phyloP scores from a whole-genome alignment of 306 rosid genomes.

The Luffa acutangula region DNA sequence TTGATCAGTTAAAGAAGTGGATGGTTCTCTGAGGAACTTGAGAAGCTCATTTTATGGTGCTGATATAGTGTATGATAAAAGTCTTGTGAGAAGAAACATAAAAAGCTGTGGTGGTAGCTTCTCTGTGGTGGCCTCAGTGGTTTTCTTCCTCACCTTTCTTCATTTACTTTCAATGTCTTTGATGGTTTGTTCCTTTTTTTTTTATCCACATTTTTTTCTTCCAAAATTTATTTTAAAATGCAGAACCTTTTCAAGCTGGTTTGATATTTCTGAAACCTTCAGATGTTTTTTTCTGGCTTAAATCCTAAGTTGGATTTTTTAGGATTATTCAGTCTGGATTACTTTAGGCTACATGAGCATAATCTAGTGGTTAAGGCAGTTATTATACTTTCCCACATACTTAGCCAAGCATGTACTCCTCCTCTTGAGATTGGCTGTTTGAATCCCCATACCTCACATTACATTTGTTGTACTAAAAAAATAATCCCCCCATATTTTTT shows the following conservation, averaged over 20 bases:
- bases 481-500: neutral
- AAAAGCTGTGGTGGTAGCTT: slow-evolving; percentile 30
- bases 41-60: slow-evolving; percentile 56
- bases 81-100: slow-evolving; percentile 18
- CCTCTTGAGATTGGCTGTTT: no score
- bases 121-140: slow-evolving; percentile 58
- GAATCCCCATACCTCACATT: no score
- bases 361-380: no score
- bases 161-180: slow-evolving; percentile 1
- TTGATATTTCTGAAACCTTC: neutral
- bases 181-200: neutral
- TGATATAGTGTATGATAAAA: slow-evolving; percentile 22
- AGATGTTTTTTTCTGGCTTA: neutral
- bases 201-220: neutral
- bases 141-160: slow-evolving; percentile 28
- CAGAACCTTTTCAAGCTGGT: neutral
- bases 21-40: slow-evolving; percentile 26
- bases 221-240: neutral
- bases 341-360: neutral
- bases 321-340: neutral
- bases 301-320: neutral
- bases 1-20: slow-evolving; percentile 47
- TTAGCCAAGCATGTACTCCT: no score
- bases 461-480: no score
- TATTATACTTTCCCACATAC: no score